Base-by-base conservation (phyloP, 2,329 filamentous ascomycete species). In the Penicillium hesseltinei region DNA sequence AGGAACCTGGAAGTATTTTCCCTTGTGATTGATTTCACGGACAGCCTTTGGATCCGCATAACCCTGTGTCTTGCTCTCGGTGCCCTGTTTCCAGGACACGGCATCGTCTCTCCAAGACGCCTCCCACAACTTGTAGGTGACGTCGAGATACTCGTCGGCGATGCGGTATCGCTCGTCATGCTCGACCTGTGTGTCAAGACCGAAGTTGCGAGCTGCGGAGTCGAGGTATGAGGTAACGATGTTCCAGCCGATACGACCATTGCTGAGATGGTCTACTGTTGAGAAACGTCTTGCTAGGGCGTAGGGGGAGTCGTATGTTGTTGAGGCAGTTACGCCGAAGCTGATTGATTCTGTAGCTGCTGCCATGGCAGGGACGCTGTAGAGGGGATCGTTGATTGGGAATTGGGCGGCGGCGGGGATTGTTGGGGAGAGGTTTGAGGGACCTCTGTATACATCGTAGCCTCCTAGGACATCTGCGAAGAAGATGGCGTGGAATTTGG, bases 231-330 rank as follows among this genome's bases (percentile, higher is more conserved):
- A 76, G 0, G 80, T 82, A 0, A 82, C 80, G 36, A 82, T 78
- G 50, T 83, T 83, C 80, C 80, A 82, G 0, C 76, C 82, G 0
- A 82, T 77, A 2, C 82, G 75, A 0, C 81, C 81, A 35, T 75
- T 71, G 46, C 75, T 81, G 5, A 84, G 68, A 57, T 84, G 81
- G 56, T 84, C 81, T 3, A 84, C 71, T 0, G 80, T 82, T 1
- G 81, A 81, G 53, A 84, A 81, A 2, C 80, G 79, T 2, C 81
- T 74, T 1, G 82, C 82, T 9, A 83, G 75, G 48, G 82, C 80
- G 45, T 82, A 83, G 5, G 82, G 80, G 49, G 80, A 74, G 23
- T 84, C 81, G 51, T 82, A 83, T 0, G 81, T 84, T 0, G 80
- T 83, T 0, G 79, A 81, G 0, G 81, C 82, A 0, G 82, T 84